Evolutionary conservation across 2,329 filamentous ascomycete species (phyloP), one percentile per base, ranked within the genome.

Genomic region (Diaporthe capsici): DNA sequence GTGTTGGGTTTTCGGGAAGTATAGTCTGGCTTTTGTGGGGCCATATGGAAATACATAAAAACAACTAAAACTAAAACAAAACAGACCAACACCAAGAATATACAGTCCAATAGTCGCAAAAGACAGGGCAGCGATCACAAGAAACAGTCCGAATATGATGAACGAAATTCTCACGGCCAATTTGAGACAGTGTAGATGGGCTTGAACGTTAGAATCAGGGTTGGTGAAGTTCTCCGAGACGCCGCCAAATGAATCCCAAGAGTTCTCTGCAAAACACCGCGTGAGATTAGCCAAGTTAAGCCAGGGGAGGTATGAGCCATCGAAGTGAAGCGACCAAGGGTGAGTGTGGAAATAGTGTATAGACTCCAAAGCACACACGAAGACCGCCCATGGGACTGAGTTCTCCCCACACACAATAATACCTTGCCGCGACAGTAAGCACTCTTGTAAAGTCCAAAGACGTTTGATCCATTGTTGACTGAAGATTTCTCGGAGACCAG

Each of bases 211-310:
- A 6, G 31, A 15, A 39, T 13, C 34, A n/a, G 22, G 34, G 47
- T 51, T 20, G 47, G 20, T 9, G 8, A 12, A 51, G 22, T n/a
- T n/a, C 6, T 9, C 22, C 22, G 57, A n/a, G 8, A 17, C 10
- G 8, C 2, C 9, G 34, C n/a, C 5, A 0, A 2, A 0, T 25
- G 22, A 15, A 7, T 9, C 17, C 9, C 4, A 9, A 42, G 22
- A 8, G 4, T 61, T 42, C 34, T 42, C 15, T 42, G 34, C 57
- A n/a, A 42, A 61, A 22, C 58, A 61, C 22, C 12, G 10, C 17
- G 37, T 25, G n/a, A 61, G 58, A 3, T 42, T 25, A 8, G 37
- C 58, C 34, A 61, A 17, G 12, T 61, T 61, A 4, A 42, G 58
- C 58, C 58, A 61, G 20, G 37, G 22, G 7, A 25, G 37, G 12